Base-by-base conservation (phyloP, 2,329 filamentous ascomycete genomes). In the Dothideomycetidae sp. region DNA sequence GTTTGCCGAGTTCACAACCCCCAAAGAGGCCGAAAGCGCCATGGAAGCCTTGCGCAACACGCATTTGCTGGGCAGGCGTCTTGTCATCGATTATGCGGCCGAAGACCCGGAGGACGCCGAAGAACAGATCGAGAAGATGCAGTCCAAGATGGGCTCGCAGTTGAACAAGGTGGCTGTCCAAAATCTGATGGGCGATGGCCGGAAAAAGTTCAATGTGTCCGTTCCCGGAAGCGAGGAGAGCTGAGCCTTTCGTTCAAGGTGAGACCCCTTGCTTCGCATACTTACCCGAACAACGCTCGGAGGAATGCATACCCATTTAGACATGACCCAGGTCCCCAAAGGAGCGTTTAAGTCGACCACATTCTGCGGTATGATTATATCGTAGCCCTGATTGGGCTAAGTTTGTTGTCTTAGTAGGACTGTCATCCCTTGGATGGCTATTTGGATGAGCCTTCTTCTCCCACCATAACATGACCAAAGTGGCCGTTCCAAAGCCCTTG, bases 111-210 rank as follows among this genome's bases (percentile, higher is more conserved):
- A 90, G 48, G 86, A 96, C 63, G 78, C 90, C 3, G 90, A 98
- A 64, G 84, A 86, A 60, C 86, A 96, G 63, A 90, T 98, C 55
- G 78, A 81, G 57, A 88, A 84, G 65, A 93, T 98, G 80, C 83
- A 93, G 63, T 81, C 82, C 70, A 98, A 94, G 70, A 80, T 92
- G 54, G 82, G 82, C 44, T 75, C 78, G 43, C 88, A 96, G 63
- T 74, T 81, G 57, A 82, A 92, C 64, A 90, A 86, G 63, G 80
- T 96, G 53, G 81, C 82, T 50, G 66, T 93, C 53, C 84, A 93
- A 62, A 78, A 84, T 58, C 77, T 96, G 54, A 88, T 81, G 46
- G 81, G 80, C 51, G 73, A 73, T 54, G 81, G 81, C 50, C 75
- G 86, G 53, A 85, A 79, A 61, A 93, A 83, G 68, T 85, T 96